Base-by-base conservation (phyloP, 257 asterid species). In the Penstemon newberryi region DNA sequence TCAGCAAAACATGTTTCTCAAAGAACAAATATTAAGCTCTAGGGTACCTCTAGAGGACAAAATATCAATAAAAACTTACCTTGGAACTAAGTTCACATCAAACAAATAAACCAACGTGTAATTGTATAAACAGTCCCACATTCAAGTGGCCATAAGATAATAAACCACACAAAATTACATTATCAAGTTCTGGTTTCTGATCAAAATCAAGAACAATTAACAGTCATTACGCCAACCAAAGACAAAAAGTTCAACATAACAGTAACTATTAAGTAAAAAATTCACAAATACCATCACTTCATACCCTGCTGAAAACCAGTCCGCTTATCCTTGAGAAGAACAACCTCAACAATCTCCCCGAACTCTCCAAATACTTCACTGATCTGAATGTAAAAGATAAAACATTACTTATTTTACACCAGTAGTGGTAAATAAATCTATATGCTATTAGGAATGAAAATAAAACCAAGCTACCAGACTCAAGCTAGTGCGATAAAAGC, bases 291-390 rank as follows among this genome's bases (percentile, higher is more conserved):
- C 12, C 49, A 51, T 12, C 9, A 33, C 4, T 63, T 18, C 75
- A 56, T 84, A 88, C 97, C 98, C 81, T 80, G 92, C 79, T 82
- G 92, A 33, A 83, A 56, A 71, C 94, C 96, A 18, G 84, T 84
- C 79, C 79, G 6, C 80, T 90, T 93, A 76, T 91, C 97, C 85
- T 62, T 83, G 80, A 90, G 82, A 79, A 86, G 81, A 75, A 90
- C 81, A 80, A 88, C 76, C 86, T 93, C 99, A 41, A 87, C 10
- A 53, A 90, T 80, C 40, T 83, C 78, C 57, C 97, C 98, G 56
- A 70, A 71, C 68, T 86, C 96, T 65, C 87, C 87, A 62, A 90
- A 93, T 60, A 84, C 78, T 42, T 77, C 45, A 44, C 79, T 73
- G 72, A 93, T 52, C 89, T 84, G 75, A 78, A 74, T 18, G 59